Evolutionary conservation across 352 stramenopile genomes (phyloP).

Genomic region (Phytophthora foliorum): DNA sequence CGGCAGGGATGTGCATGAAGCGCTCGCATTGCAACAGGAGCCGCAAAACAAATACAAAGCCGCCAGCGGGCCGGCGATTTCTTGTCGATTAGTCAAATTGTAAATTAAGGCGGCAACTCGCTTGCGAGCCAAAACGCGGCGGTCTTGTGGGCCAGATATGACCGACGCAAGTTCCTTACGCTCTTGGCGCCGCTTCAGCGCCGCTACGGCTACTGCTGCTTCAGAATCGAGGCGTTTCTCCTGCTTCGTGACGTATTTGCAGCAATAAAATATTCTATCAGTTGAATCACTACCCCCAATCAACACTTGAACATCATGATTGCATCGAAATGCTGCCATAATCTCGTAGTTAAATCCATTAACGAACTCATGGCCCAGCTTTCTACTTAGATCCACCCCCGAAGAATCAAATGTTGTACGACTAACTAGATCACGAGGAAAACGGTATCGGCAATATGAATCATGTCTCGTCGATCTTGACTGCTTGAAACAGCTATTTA

Average conservation of each 20-base stretch:
- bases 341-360: slow-evolving; percentile 6
- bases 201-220: slow-evolving; percentile 4
- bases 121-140: background rate
- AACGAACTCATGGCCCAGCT: background rate
- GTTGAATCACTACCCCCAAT: background rate
- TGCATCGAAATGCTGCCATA: background rate
- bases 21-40: background rate
- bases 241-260: slow-evolving; percentile 20
- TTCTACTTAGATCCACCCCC: background rate
- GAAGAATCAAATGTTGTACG: background rate
- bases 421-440: background rate
- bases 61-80: slow-evolving; percentile 3
- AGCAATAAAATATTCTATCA: slow-evolving; percentile 4
- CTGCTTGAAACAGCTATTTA: slow-evolving; percentile 18
- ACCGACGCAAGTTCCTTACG: no score
- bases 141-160: no score
- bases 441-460: slow-evolving; percentile 3
- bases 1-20: no score
- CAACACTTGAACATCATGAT: background rate
- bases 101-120: background rate
- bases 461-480: background rate
- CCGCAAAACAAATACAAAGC: slow-evolving; percentile 7
- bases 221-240: slow-evolving; percentile 13
- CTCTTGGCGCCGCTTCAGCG: slow-evolving; percentile 1
- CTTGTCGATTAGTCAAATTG: slow-evolving; percentile 9